phyloP scores from a whole-genome alignment of 2,329 filamentous ascomycete species.

The Hypocreales sp. region DNA sequence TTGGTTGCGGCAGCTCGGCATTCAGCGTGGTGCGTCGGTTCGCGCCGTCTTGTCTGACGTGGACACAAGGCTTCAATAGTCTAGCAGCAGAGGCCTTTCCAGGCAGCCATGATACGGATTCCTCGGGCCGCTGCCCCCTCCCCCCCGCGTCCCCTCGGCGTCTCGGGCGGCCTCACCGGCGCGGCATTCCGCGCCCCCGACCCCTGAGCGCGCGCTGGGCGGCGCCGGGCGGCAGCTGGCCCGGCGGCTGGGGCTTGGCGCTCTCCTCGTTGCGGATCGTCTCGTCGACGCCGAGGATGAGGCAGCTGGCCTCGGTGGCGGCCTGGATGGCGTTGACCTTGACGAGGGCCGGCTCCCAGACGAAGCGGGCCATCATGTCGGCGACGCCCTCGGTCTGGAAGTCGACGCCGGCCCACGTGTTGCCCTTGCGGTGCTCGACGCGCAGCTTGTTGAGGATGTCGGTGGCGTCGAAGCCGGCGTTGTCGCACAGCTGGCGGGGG shows the following conservation, averaged over 20 bases:
- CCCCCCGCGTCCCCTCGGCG: too few relatives aligned
- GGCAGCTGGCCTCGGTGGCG: conserved; percentile 83
- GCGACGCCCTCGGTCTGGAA: conserved; percentile 83
- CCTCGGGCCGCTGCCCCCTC: too few relatives aligned
- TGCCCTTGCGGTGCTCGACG: conserved; percentile 89
- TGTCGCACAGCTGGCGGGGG: conserved; percentile 93
- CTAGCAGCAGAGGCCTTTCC: too few relatives aligned
- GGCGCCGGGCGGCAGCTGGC: conserved; percentile 63
- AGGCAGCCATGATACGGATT: too few relatives aligned
- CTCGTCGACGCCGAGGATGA: conserved; percentile 94
- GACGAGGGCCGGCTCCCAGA: conserved; percentile 92
- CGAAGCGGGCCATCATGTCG: conserved; percentile 89
- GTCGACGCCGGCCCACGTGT: conserved; percentile 90
- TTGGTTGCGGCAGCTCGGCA: too few relatives aligned
- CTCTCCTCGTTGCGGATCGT: conserved; percentile 98
- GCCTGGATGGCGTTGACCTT: conserved; percentile 97
- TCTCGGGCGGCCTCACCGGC: conserved; percentile 35
- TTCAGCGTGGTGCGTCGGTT: too few relatives aligned
- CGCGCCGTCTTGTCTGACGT: too few relatives aligned
- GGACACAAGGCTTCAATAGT: too few relatives aligned
- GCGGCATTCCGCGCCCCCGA: conserved; percentile 78
- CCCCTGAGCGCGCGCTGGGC: conserved; percentile 79
- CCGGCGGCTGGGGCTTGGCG: conserved; percentile 64
- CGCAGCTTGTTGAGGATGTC: conserved; percentile 94
- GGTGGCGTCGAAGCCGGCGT: conserved; percentile 94